Percentiles rank a stretch among this genome's conserved stretches.
Evolutionary conservation across 805 yeast genomes (phyloP).

Genomic region (Kluyveromyces siamensis): DNA sequence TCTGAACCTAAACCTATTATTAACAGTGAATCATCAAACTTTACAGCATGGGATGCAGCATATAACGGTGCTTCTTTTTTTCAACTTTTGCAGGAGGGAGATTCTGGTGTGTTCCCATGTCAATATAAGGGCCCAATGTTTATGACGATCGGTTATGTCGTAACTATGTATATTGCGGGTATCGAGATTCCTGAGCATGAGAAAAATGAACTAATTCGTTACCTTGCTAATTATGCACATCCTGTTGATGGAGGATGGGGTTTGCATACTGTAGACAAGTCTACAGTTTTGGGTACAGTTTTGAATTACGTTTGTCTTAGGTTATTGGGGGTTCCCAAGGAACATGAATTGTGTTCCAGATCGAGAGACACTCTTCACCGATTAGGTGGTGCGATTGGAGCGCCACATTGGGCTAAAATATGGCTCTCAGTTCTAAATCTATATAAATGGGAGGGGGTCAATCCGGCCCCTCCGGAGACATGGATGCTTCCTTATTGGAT

Average conservation of each 20-base stretch:
- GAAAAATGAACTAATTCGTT: constrained; percentile 66
- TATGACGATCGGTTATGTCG: constrained; percentile 84
- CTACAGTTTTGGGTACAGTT: constrained; percentile 91
- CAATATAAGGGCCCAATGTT: constrained; percentile 98
- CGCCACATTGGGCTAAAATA: constrained; percentile 97
- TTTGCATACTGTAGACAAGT: constrained; percentile 80
- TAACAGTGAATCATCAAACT: constrained; percentile 7
- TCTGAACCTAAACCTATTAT: constrained; percentile 31
- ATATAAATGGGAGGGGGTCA: constrained; percentile 93
- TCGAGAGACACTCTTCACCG: constrained; percentile 63
- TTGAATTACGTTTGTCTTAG: constrained; percentile 79
- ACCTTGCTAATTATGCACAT: constrained; percentile 83
- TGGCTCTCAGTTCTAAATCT: constrained; percentile 77
- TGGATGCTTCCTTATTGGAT: constrained; percentile 77
- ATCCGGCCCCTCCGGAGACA: constrained; percentile 95
- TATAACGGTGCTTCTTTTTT: constrained; percentile 68
- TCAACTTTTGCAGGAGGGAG: constrained; percentile 57
- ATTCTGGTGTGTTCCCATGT: constrained; percentile 80
- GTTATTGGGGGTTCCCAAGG: constrained; percentile 61
- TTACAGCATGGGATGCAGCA: constrained; percentile 52
- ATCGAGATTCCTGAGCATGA: constrained; percentile 59
- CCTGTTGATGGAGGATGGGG: constrained; percentile 99
- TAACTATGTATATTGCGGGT: constrained; percentile 59
- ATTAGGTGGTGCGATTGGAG: constrained; percentile 83
- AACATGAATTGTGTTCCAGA: constrained; percentile 67